Base-by-base conservation (phyloP, 495 filamentous ascomycete genomes). In the Penicilliopsis zonata region DNA sequence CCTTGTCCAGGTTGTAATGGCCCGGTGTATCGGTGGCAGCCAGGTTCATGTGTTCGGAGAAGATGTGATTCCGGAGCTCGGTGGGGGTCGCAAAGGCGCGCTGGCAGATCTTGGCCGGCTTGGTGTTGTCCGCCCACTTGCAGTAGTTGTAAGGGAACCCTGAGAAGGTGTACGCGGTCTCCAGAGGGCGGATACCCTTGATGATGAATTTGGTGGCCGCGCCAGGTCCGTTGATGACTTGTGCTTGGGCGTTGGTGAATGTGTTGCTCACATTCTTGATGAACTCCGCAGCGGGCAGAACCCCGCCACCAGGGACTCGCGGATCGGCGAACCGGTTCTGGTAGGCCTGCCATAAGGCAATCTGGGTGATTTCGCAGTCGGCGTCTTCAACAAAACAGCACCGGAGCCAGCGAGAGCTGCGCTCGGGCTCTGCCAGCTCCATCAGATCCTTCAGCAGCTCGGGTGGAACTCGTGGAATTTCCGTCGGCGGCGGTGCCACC, bases 271-370 rank as follows among this genome's bases (percentile, higher is more conserved):
- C 88, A 44, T 95, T 95, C 37, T 87, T 81, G 47, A 99, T 99
- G 52, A 96, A 99, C 27, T 96, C 92, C 2, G 86, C 85, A 1
- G 92, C 90, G 7, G 77, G 76, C 25, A 96, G 72, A 35, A 86
- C 73, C 16, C 67, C 67, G 9, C 70, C 69, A 9, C 65, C 62
- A 19, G 59, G 55, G 19, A 57, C 38, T 9, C 57, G 53, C 28
- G 59, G 54, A 10, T 65, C 57, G 15, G 67, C 65, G 38, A 98
- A 96, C 1, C 82, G 79, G 21, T 64, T 65, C 46, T 95, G 90
- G 44, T 99, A 99, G 2, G 90, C 88, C 52, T 93, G 82, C 92
- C 92, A 99, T 28, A 96, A 70, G 5, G 78, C 76, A 33, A 99
- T 95, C 51, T 99, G 92, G 0, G 92, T 96, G 43, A 99, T 92